A percentile compares a stretch with the other conserved stretches of the same genome.
Evolutionary conservation across 2,329 filamentous ascomycete species (phyloP).

Genomic region (Apiospora arundinis): DNA sequence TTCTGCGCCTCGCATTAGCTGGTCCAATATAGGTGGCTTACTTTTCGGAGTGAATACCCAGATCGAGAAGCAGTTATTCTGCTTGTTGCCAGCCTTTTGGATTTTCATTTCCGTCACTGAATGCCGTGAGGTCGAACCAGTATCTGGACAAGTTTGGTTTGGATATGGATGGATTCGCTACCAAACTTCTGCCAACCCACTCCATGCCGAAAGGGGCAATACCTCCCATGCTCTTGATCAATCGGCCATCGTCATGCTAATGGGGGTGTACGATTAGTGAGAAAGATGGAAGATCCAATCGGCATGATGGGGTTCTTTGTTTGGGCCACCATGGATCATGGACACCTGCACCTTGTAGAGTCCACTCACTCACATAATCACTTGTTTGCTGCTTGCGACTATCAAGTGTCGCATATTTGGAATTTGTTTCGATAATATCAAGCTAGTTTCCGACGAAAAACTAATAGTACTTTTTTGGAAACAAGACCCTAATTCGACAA

Average conservation of each 20-base stretch:
- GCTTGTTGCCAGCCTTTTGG: neutral
- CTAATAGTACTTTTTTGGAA: no score
- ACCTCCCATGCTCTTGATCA: neutral
- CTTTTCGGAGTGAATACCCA: neutral
- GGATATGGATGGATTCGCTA: conserved; percentile 5
- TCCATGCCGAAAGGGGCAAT: neutral
- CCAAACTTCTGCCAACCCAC: neutral
- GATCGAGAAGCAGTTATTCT: neutral
- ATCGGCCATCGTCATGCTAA: neutral
- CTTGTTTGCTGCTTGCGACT: neutral
- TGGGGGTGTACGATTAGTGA: neutral
- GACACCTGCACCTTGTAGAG: no score
- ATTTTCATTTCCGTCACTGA: neutral
- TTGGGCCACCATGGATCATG: neutral
- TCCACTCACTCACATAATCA: neutral
- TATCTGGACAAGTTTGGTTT: conserved; percentile 1
- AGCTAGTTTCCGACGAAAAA: no score
- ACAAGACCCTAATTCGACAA: no score
- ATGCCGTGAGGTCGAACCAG: neutral
- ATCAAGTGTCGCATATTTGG: no score
- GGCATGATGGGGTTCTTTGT: neutral
- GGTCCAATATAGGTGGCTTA: neutral
- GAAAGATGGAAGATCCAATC: conserved; percentile 3
- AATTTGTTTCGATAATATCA: no score
- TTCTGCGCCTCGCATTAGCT: neutral